Evolutionary conservation across 2,329 filamentous ascomycete genomes (phyloP), one percentile per base, ranked within the genome.

Genomic region (Aspergillus sp.): DNA sequence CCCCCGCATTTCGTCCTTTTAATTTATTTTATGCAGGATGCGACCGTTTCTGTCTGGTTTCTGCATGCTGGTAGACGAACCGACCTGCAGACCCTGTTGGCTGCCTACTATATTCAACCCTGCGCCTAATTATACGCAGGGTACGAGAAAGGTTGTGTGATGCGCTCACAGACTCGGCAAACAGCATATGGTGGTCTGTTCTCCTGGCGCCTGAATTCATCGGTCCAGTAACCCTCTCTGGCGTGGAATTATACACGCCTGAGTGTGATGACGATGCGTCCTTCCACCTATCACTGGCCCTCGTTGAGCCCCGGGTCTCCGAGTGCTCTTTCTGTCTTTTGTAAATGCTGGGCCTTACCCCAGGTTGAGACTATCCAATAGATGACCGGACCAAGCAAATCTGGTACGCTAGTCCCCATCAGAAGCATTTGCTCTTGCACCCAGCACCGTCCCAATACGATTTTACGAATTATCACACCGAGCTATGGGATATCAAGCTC

Each of bases 11-110:
- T 55, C 42, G 19, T 38, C 53, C 27, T 32, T 47, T 55, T 55
- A 44, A 55, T 55, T 55, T 44, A 55, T 44, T 55, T 55, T 44
- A 55, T 55, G 53, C 39, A 47, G 53, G 39, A 32, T 21, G 53
- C 42, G 39, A 47, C 53, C 53, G 39, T 55, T 55, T 55, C 53
- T 55, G 53, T 47, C 41, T 30, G 53, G 53, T 44, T 32, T 55
- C 53, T 55, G 53, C 53, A 55, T 55, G 23, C 42, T 41, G 44
- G 41, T 11, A 23, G 19, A 55, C 41, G 53, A 55, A 55, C 42
- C 53, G 53, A 32, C 53, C n/a, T 55, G 21, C 39, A 42, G 27
- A 19, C 39, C 53, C 41, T 44, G 39, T 42, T 42, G 39, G 53
- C 17, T 17, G 41, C 38, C 30, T 36, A 44, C 39, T 21, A 55